phyloP scores from a whole-genome alignment of 1,139 yeast species.

The Spencermartinsiella ligniputridi region DNA sequence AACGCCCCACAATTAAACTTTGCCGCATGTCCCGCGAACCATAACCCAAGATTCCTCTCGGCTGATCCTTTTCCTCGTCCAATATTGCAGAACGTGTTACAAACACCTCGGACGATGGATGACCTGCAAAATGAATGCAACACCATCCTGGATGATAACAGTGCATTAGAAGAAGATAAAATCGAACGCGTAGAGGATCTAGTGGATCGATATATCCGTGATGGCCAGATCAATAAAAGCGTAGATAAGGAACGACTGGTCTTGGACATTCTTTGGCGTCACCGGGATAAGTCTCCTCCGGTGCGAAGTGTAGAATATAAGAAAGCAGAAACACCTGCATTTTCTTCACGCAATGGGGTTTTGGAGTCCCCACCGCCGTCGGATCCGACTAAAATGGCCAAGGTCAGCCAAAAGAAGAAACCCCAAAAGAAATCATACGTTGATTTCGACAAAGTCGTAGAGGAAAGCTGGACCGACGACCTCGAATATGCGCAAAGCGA shows the following conservation, averaged over 20 bases:
- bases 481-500: conserved; percentile 10
- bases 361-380: conserved; percentile 16
- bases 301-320: not conserved
- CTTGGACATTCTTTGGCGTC: conserved; percentile 40
- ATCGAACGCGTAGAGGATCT: conserved; percentile 36
- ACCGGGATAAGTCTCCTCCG: conserved; percentile 27
- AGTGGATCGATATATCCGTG: conserved; percentile 24
- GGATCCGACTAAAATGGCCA: conserved; percentile 18
- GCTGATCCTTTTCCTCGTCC: no score
- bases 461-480: not conserved
- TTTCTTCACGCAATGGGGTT: not conserved
- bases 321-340: not conserved
- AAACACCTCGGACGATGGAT: no score
- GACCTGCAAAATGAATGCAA: conserved; percentile 31
- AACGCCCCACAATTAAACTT: no score
- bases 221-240: conserved; percentile 8
- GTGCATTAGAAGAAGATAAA: conserved; percentile 36
- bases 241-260: conserved; percentile 31
- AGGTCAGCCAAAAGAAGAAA: conserved; percentile 1
- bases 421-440: not conserved
- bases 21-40: no score
- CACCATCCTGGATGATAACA: conserved; percentile 29
- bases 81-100: no score
- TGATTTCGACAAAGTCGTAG: not conserved
- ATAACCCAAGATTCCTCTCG: no score